These are phyloP conservation scores for Globisporangium emineosum DNA, from an alignment of 352 stramenopile genomes.

Conservation along the genomic window DNA sequence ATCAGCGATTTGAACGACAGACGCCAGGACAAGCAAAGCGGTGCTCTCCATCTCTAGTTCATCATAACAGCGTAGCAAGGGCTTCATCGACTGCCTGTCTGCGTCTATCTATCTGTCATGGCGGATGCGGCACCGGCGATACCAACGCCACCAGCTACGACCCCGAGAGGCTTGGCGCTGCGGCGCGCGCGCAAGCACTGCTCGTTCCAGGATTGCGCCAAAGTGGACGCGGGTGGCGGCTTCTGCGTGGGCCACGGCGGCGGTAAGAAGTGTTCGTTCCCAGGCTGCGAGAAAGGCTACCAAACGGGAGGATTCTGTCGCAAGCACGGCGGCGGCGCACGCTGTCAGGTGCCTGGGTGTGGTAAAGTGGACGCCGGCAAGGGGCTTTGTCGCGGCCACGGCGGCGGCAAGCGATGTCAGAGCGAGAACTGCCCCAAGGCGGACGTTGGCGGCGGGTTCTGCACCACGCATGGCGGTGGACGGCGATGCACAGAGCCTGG, in stretches of 20 bases:
- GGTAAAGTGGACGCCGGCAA: conserved; percentile 76
- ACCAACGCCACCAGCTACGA: not conserved
- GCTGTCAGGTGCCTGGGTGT: conserved; percentile 69
- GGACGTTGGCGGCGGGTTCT: conserved; percentile 80
- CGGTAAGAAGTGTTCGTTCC: conserved; percentile 76
- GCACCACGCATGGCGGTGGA: conserved; percentile 75
- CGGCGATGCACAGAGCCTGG: conserved; percentile 61
- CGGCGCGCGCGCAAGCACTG: conserved; percentile 56
- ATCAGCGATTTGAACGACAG: not conserved
- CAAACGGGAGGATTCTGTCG: conserved; percentile 78
- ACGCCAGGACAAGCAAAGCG: too few species aligned
- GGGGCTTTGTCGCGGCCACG: conserved; percentile 70
- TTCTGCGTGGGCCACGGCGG: conserved; percentile 84
- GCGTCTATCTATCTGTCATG: not conserved
- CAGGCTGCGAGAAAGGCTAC: conserved; percentile 71
- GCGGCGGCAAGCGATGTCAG: conserved; percentile 72
- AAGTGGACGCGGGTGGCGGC: conserved; percentile 75
- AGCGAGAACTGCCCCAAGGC: conserved; percentile 53
- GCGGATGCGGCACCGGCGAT: not conserved
- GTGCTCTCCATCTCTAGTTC: too few species aligned
- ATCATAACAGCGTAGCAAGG: too few species aligned
- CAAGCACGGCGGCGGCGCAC: conserved; percentile 68
- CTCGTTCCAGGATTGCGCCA: conserved; percentile 45
- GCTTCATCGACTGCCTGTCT: too few species aligned
- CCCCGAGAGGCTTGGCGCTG: conserved; percentile 13